phyloP scores from a whole-genome alignment of 176 grass and related monocot species.

The Zizania latifolia region DNA sequence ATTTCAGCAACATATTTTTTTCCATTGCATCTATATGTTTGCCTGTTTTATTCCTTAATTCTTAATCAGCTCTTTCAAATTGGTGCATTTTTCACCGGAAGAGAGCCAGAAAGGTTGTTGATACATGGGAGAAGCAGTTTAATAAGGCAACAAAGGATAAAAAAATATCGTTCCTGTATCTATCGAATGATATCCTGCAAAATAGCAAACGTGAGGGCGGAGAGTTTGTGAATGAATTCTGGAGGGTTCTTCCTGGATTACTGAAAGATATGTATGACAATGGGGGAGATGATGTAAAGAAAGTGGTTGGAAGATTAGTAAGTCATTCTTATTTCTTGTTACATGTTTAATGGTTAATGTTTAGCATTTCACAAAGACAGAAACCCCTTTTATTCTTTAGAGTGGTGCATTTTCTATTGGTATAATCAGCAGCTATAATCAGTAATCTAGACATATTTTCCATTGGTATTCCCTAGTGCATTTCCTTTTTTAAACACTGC shows the following conservation, averaged over 20 bases:
- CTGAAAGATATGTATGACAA: slow-evolving; percentile 75
- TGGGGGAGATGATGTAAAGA: slow-evolving; percentile 67
- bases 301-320: slow-evolving; percentile 89
- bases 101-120: slow-evolving; percentile 83
- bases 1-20: slow-evolving; percentile 1
- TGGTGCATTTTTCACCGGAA: slow-evolving; percentile 96
- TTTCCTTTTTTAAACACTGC: neutral
- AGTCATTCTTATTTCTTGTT: slow-evolving; percentile 26
- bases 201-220: slow-evolving; percentile 94
- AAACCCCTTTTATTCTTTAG: neutral
- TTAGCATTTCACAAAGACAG: slow-evolving; percentile 2
- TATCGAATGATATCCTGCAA: slow-evolving; percentile 97
- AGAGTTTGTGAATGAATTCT: slow-evolving; percentile 96
- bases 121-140: slow-evolving; percentile 91
- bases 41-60: slow-evolving; percentile 56
- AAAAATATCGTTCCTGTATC: slow-evolving; percentile 77
- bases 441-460: neutral
- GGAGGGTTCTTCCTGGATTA: slow-evolving; percentile 84
- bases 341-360: slow-evolving; percentile 25
- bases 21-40: neutral
- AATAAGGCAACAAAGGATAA: slow-evolving; percentile 61
- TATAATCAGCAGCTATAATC: neutral
- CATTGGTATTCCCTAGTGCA: neutral
- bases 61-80: slow-evolving; percentile 69
- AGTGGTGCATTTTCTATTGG: no score